These are phyloP conservation scores for Mariannaea sp. DNA, from an alignment of 2,329 filamentous ascomycete genomes.

Conservation along the genomic window DNA sequence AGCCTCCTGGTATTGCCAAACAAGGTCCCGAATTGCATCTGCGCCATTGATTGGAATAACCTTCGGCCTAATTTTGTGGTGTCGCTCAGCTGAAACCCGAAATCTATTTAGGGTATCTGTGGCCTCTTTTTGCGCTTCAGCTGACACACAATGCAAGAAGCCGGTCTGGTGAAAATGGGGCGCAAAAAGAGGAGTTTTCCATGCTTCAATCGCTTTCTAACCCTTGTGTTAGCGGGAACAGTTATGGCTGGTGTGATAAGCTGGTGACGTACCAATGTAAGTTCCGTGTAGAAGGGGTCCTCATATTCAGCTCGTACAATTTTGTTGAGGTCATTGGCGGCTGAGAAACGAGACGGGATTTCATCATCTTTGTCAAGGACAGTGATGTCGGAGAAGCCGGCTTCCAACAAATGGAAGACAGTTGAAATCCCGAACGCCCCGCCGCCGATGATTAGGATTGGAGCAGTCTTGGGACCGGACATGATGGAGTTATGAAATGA, in stretches of 20 bases:
- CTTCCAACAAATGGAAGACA: slow-evolving; percentile 50
- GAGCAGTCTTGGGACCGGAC: slow-evolving; percentile 30
- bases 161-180: slow-evolving; percentile 54
- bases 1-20: slow-evolving; percentile 56
- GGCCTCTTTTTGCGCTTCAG: slow-evolving; percentile 53
- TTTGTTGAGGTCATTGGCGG: slow-evolving; percentile 65
- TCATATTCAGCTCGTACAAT: slow-evolving; percentile 64
- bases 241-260: neutral
- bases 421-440: slow-evolving; percentile 58
- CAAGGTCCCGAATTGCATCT: slow-evolving; percentile 48
- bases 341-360: slow-evolving; percentile 54
- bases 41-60: slow-evolving; percentile 44
- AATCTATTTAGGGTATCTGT: slow-evolving; percentile 50
- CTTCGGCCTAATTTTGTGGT: slow-evolving; percentile 47
- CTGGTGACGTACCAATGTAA: slow-evolving; percentile 51
- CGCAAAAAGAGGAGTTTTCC: slow-evolving; percentile 56
- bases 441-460: slow-evolving; percentile 49
- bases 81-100: slow-evolving; percentile 46
- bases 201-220: slow-evolving; percentile 54
- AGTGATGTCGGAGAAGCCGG: slow-evolving; percentile 52
- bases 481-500: slow-evolving; percentile 17
- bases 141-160: slow-evolving; percentile 54
- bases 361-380: slow-evolving; percentile 49
- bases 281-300: slow-evolving; percentile 59
- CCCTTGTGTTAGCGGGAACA: slow-evolving; percentile 1